Base-by-base conservation (phyloP, 257 asterid genomes). In the Nicotiana attenuata region DNA sequence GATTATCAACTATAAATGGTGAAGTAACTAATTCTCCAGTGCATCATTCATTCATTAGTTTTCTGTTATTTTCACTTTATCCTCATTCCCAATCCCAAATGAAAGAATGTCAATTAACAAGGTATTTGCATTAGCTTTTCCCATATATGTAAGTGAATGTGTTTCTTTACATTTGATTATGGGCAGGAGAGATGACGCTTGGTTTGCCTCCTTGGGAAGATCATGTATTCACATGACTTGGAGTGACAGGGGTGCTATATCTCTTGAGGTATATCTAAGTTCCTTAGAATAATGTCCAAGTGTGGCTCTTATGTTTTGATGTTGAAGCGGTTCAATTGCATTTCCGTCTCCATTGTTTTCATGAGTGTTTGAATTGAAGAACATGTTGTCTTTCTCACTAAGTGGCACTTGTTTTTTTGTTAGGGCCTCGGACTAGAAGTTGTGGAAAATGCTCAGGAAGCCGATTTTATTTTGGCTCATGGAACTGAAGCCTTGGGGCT, bases 401-500 rank as follows among this genome's bases (percentile, higher is more conserved):
- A 56, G 11, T 19, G 63, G 9, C 22, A 19, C 71, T 86, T n/a
- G 80, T 75, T 87, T 86, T 41, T 84, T 83, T 2, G 47, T 78
- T 81, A 94, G 97, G 98, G 99, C 79, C 84, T 96, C 55, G 97
- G 94, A 50, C 92, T 96, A 86, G 94, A 87, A 86, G 95, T 96
- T 29, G 97, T 92, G 84, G 96, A 91, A 81, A 86, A 85, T 66
- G 97, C 88, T 53, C 87, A 92, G 83, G 93, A 92, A 64, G 98
- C 99, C 75, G 93, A 92, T 61, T 96, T 96, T 88, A 75, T 94
- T 85, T 86, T 96, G 85, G 99, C 95, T 68, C 99, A 96, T 77
- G 99, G 99, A 63, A 94, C 98, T 67, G 99, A 96, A 91, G 99
- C 98, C 61, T 79, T 96, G 86, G 99, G 99, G 82, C 92, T 82